Percentiles rank a stretch among this genome's conserved stretches.
Evolutionary conservation across 2,329 filamentous ascomycete species (phyloP).

Genomic region (Penicillium janthinellum): DNA sequence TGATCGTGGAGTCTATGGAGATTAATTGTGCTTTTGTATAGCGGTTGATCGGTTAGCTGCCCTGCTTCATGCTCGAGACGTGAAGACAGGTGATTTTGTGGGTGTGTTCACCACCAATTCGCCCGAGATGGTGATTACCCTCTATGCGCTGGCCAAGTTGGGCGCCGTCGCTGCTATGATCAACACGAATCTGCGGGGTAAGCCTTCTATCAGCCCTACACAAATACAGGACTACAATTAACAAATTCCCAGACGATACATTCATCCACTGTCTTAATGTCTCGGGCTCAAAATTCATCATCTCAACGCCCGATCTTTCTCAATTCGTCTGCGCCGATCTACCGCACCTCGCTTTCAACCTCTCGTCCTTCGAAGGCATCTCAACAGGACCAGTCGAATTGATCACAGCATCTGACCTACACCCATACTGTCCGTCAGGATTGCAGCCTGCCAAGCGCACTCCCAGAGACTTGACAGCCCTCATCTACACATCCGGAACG

Average conservation of each 20-base stretch:
- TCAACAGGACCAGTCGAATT: constrained; percentile 27
- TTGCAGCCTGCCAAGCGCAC: constrained; percentile 36
- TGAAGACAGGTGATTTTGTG: constrained; percentile 46
- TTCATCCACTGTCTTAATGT: constrained; percentile 50
- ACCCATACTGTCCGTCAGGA: constrained; percentile 27
- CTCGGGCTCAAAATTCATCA: constrained; percentile 43
- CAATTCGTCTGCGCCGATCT: constrained; percentile 37
- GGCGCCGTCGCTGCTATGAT: constrained; percentile 50
- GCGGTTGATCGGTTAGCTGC: constrained; percentile 50
- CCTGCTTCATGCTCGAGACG: constrained; percentile 41
- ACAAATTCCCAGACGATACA: constrained; percentile 41
- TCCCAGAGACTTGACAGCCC: constrained; percentile 37
- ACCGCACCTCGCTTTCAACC: constrained; percentile 42
- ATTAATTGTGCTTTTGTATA: constrained; percentile 19
- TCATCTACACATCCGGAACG: constrained; percentile 55
- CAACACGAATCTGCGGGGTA: constrained; percentile 52
- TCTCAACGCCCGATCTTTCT: constrained; percentile 50
- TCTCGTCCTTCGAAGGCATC: constrained; percentile 40
- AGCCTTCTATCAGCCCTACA: not conserved
- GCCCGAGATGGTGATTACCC: constrained; percentile 51
- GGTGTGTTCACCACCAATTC: constrained; percentile 53
- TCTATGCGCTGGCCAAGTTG: constrained; percentile 50
- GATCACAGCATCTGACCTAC: constrained; percentile 29
- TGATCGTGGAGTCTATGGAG: not conserved
- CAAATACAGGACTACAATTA: not conserved